Evolutionary conservation across 768 basidiomycete genomes (phyloP), one percentile per base, ranked within the genome.

Genomic region (Thelephora aurantiotincta): DNA sequence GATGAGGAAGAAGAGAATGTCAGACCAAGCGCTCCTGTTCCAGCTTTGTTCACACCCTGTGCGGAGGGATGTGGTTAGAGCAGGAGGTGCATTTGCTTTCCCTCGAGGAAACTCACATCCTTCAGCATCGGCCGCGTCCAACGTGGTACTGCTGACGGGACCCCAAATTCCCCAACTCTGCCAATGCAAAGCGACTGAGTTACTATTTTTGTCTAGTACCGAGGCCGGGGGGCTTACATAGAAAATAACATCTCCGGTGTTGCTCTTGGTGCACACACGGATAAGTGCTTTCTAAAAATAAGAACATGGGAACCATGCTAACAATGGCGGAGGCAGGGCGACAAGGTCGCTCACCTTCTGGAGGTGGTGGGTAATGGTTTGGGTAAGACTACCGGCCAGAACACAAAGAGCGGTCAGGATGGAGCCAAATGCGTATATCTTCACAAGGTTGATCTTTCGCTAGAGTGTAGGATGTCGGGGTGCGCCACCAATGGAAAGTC

Each of bases 11-110:
- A 71, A 69, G 26, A 86, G 52, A 51, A 92, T 77, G 55, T 82
- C 73, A 2, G 71, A 65, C 76, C 78, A 81, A 0, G 84, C 84
- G 50, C 76, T 75, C 35, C 68, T 77, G 52, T 63, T 66, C 76
- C 80, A 91, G 6, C 67, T 65, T 20, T 57, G 52, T 6, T 64
- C 63, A 59, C 89, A 92, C 66, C 74, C 87, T 89, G 56, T 1
- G 26, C 30, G 45, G 13, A 16, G 9, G 51, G 6, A 49, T 59
- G 16, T 44, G 63, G 47, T 41, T 43, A 44, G 16, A 2, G 14
- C 33, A 37, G 18, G n/a, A 13, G 23, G 19, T 20, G 30, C 33
- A 2, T 22, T 20, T 16, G 14, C 6, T 14, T 9, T 41, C 22
- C 9, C 38, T 6, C 38, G 16, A n/a, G 49, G 0, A 12, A 20